A percentile compares a stretch with the other conserved stretches of the same genome.
Evolutionary conservation across 441 rosid species (phyloP).

Genomic region (Francoa sonchifolia): DNA sequence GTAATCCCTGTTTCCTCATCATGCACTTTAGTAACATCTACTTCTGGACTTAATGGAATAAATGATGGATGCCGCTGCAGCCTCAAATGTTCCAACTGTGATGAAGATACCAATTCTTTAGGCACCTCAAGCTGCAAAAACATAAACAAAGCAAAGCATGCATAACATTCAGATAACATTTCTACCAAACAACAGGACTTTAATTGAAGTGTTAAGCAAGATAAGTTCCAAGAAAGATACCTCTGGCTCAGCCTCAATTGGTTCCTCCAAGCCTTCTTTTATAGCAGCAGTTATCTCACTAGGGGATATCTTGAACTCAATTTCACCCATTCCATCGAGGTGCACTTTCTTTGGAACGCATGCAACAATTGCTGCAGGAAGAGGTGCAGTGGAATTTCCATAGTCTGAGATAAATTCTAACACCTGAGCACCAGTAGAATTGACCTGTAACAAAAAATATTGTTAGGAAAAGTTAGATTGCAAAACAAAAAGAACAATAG

Average conservation of each 20-base stretch:
- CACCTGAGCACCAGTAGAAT: slow-evolving; percentile 82
- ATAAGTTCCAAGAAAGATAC: slow-evolving; percentile 24
- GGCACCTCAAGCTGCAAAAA: slow-evolving; percentile 94
- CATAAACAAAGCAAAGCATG: slow-evolving; percentile 13
- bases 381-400: slow-evolving; percentile 83
- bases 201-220: slow-evolving; percentile 14
- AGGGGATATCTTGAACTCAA: slow-evolving; percentile 69
- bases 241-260: slow-evolving; percentile 99
- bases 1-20: slow-evolving; percentile 88
- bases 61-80: slow-evolving; percentile 56
- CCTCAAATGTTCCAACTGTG: slow-evolving; percentile 61
- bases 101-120: slow-evolving; percentile 62
- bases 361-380: slow-evolving; percentile 97
- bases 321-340: slow-evolving; percentile 72
- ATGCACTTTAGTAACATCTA: slow-evolving; percentile 40
- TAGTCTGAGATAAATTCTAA: slow-evolving; percentile 88
- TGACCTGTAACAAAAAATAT: slow-evolving; percentile 45
- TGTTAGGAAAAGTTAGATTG: no score
- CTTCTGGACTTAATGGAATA: slow-evolving; percentile 40
- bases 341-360: slow-evolving; percentile 90
- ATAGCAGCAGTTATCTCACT: slow-evolving; percentile 65
- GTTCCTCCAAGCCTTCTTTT: slow-evolving; percentile 65
- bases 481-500: neutral
- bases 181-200: slow-evolving; percentile 10
- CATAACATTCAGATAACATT: slow-evolving; percentile 11